Conservation (phyloP, 2,329 filamentous ascomycete genomes). For the Beauveria sp. region DNA sequence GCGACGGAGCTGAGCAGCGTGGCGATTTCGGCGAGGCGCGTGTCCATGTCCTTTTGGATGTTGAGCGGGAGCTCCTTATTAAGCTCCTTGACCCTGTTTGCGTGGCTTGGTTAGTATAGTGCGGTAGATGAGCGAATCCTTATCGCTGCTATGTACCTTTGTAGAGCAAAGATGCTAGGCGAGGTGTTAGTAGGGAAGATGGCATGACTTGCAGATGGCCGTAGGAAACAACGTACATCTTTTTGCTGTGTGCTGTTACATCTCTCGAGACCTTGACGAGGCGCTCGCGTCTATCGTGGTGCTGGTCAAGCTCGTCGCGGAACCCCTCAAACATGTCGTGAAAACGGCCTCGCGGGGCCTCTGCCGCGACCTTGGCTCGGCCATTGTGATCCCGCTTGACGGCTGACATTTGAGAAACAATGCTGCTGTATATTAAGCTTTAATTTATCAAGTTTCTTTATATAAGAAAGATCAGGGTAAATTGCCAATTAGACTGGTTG, state of each 20-base stretch:
- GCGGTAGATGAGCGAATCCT: background rate
- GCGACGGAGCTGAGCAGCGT: conserved; percentile 60
- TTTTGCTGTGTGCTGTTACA: conserved; percentile 91
- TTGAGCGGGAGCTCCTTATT: conserved; percentile 56
- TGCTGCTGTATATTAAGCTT: background rate
- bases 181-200: conserved; percentile 1
- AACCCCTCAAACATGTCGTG: conserved; percentile 79
- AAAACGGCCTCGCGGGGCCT: conserved; percentile 36
- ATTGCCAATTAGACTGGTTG: background rate
- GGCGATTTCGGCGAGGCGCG: conserved; percentile 63
- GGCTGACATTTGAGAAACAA: conserved; percentile 23
- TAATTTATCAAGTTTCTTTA: background rate
- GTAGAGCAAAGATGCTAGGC: conserved; percentile 19
- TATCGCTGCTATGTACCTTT: conserved; percentile 24
- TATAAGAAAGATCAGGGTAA: background rate
- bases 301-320: conserved; percentile 81
- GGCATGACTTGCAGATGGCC: no score
- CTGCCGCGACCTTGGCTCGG: conserved; percentile 30
- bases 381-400: conserved; percentile 49
- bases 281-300: conserved; percentile 85
- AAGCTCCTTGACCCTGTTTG: conserved; percentile 53
- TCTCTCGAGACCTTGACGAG: conserved; percentile 88
- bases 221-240: conserved; percentile 67
- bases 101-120: background rate
- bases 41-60: conserved; percentile 62